Evolutionary conservation across 805 yeast species (phyloP).

Genomic region (Debaryomyces prosopidis): DNA sequence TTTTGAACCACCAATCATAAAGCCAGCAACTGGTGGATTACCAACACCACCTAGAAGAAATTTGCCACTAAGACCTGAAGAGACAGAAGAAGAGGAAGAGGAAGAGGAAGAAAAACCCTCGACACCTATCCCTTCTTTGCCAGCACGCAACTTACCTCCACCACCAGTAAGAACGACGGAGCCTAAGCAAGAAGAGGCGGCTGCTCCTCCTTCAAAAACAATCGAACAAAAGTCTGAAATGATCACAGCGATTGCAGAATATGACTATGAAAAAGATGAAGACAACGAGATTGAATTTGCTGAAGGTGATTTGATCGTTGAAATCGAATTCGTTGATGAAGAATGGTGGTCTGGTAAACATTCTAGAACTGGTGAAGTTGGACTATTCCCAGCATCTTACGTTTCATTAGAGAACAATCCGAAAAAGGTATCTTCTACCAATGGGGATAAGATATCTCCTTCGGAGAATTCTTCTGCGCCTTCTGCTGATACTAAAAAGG

Average conservation of each 20-base stretch:
- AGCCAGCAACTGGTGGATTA: conserved; percentile 5
- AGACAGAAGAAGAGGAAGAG: conserved; percentile 10
- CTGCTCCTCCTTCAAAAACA: conserved; percentile 13
- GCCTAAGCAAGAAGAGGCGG: conserved; percentile 6
- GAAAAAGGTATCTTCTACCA: conserved; percentile 3
- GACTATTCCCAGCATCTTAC: conserved; percentile 59
- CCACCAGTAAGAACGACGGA: conserved; percentile 13
- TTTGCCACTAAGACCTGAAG: conserved; percentile 2
- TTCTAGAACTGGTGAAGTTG: conserved; percentile 45
- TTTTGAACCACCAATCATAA: conserved; percentile 7
- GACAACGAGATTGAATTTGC: conserved; percentile 69
- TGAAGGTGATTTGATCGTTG: conserved; percentile 68
- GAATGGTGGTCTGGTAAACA: conserved; percentile 66
- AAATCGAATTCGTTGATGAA: conserved; percentile 68
- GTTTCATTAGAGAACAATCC: conserved; percentile 38
- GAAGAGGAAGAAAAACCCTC: conserved; percentile 7
- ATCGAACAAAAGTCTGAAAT: conserved; percentile 9
- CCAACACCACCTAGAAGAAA: conserved; percentile 9
- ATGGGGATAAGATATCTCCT: conserved; percentile 12
- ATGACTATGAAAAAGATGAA: conserved; percentile 74
- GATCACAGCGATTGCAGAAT: conserved; percentile 71
- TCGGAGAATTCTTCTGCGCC: conserved; percentile 9
- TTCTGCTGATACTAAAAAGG: conserved; percentile 17
- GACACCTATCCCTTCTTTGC: conserved; percentile 7
- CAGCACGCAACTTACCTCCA: conserved; percentile 20